Percentiles rank a stretch among this genome's conserved stretches.
Conservation (phyloP, 306 rosid species). For the Prunus kanzakura region DNA sequence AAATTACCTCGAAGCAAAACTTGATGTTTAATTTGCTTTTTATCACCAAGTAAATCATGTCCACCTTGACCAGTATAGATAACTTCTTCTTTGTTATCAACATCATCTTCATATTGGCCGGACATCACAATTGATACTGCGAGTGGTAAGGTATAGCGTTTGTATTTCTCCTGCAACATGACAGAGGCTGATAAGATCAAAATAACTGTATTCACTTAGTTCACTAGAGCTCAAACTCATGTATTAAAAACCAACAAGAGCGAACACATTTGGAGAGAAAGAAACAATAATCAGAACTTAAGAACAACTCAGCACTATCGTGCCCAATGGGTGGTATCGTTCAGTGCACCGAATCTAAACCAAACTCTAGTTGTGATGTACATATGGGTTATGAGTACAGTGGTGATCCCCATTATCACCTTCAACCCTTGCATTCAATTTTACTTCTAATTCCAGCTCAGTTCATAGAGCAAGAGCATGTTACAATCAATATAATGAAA, state of each 20-base stretch:
- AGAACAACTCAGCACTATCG: background rate
- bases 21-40: slow-evolving; percentile 36
- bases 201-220: background rate
- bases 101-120: slow-evolving; percentile 35
- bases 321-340: background rate
- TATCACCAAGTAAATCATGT: slow-evolving; percentile 38
- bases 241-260: background rate
- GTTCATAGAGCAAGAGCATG: background rate
- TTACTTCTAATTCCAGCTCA: background rate
- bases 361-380: background rate
- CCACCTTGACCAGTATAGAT: slow-evolving; percentile 47
- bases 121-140: slow-evolving; percentile 32
- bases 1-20: slow-evolving; percentile 31
- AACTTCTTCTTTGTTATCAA: slow-evolving; percentile 31
- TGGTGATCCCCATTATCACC: background rate
- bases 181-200: background rate
- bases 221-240: background rate
- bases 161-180: background rate
- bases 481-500: background rate
- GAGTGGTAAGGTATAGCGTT: slow-evolving; percentile 21
- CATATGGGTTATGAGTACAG: background rate
- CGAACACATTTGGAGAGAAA: background rate
- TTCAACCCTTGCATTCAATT: background rate
- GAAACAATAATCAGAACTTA: background rate
- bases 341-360: background rate